These are phyloP conservation scores for Pichia membranifaciens DNA, from an alignment of 805 yeast species.

Conservation along the genomic window DNA sequence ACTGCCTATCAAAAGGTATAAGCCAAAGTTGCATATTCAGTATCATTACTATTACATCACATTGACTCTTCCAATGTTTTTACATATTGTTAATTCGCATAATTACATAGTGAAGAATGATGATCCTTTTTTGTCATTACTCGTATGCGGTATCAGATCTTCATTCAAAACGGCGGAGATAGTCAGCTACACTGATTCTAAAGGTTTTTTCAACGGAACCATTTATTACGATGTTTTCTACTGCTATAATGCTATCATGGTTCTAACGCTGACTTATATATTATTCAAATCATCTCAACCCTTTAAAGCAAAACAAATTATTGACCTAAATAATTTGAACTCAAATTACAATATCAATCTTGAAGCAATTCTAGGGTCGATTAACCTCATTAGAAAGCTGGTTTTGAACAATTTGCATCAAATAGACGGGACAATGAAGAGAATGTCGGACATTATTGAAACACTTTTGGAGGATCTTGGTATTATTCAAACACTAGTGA, in stretches of 20 bases:
- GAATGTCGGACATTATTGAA: slow-evolving; percentile 38
- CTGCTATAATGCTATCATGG: slow-evolving; percentile 39
- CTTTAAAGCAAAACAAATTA: slow-evolving; percentile 15
- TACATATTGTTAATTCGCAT: slow-evolving; percentile 34
- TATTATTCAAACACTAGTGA: slow-evolving; percentile 27
- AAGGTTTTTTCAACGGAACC: slow-evolving; percentile 40
- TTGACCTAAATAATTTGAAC: slow-evolving; percentile 28
- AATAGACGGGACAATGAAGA: slow-evolving; percentile 38
- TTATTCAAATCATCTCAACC: slow-evolving; percentile 24
- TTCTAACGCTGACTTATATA: slow-evolving; percentile 37
- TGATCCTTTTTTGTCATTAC: slow-evolving; percentile 36
- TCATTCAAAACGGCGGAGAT: slow-evolving; percentile 36
- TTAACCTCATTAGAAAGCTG: slow-evolving; percentile 30
- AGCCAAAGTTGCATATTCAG: slow-evolving; percentile 37
- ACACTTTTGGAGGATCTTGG: slow-evolving; percentile 39
- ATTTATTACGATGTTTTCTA: slow-evolving; percentile 39
- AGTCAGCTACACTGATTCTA: slow-evolving; percentile 29
- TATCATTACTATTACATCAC: slow-evolving; percentile 38
- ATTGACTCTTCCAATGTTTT: slow-evolving; percentile 38
- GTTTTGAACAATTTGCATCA: slow-evolving; percentile 29
- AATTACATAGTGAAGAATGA: slow-evolving; percentile 33
- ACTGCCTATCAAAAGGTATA: slow-evolving; percentile 32
- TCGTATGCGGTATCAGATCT: slow-evolving; percentile 37
- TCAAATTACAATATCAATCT: slow-evolving; percentile 26
- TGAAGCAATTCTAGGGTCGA: slow-evolving; percentile 26